Base-by-base conservation (phyloP, 768 basidiomycete species). In the Leccinellum rugosiceps region DNA sequence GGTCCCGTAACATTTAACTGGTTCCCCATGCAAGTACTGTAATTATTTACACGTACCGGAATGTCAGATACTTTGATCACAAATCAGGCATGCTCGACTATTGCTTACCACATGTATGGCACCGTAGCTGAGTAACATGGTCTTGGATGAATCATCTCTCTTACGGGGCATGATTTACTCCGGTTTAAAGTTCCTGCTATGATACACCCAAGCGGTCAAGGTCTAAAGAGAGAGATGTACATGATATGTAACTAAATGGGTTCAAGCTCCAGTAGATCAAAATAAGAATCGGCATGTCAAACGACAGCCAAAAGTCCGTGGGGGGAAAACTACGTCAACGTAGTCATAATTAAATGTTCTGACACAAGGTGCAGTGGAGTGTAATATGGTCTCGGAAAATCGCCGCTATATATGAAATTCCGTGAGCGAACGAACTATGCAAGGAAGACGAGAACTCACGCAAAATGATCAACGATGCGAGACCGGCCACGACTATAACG, bases 341-440 rank as follows among this genome's bases (percentile, higher is more conserved):
- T 49, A 32, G 52, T 79, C 74, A 17, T 19, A 2, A 72, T 87
- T 86, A 92, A 71, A 93, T 91, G 75, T 80, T 88, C 79, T 83
- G 83, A 82, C 92, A 94, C 74, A 94, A 77, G 51, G 85, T 82
- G 82, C 92, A 94, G 62, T 85, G 76, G 68, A 94, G 81, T 25
- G 80, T 83, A 71, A 98, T 86, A 63, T 79, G 79, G 59, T 90
- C 79, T 67, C 88, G 84, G 88, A 96, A 94, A 57, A 96, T 72
- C 52, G 83, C 80, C 68, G 90, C 91, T 93, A 65, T 46, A 56
- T 31, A 58, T 49, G 52, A 55, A 19, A 8, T 34, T 71, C 50
- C 72, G 63, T 57, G 17, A 56, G 19, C 11, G 31, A 6, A 53
- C 21, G 9, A 19, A 3, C 19, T 51, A 43, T 23, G 8, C 62